phyloP scores from a whole-genome alignment of 1,139 yeast genomes.

The Yamadazyma trypodendri region DNA sequence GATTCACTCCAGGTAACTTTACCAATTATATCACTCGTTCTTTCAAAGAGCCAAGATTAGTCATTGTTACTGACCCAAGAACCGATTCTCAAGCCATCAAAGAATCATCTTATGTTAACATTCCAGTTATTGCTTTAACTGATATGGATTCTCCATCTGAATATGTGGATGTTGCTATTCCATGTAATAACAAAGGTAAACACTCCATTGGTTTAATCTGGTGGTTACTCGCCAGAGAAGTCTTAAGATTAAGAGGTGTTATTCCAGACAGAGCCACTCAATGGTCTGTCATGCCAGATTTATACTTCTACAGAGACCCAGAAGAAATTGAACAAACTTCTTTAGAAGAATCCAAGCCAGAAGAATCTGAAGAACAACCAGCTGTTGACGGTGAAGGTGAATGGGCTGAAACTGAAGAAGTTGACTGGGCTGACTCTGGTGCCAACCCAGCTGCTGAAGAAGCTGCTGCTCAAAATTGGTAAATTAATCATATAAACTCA shows the following conservation, averaged over 20 bases:
- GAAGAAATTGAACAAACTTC: slow-evolving; percentile 94
- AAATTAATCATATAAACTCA: slow-evolving; percentile 19
- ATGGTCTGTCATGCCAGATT: slow-evolving; percentile 99
- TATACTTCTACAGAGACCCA: slow-evolving; percentile 99
- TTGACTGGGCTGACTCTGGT: slow-evolving; percentile 61
- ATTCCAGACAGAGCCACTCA: slow-evolving; percentile 94
- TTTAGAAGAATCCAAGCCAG: slow-evolving; percentile 62
- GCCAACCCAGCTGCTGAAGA: slow-evolving; percentile 74
- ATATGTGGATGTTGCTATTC: slow-evolving; percentile 99
- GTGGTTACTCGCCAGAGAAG: slow-evolving; percentile 99
- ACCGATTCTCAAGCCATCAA: slow-evolving; percentile 99
- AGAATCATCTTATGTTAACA: slow-evolving; percentile 99
- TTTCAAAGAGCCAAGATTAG: slow-evolving; percentile 99
- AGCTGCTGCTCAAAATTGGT: slow-evolving; percentile 67
- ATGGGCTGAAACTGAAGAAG: slow-evolving; percentile 61
- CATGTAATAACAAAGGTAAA: slow-evolving; percentile 99
- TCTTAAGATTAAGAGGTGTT: slow-evolving; percentile 98
- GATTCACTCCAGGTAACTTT: slow-evolving; percentile 99
- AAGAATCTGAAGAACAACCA: slow-evolving; percentile 50
- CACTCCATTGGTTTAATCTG: slow-evolving; percentile 99
- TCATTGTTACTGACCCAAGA: slow-evolving; percentile 99
- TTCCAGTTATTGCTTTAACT: slow-evolving; percentile 98
- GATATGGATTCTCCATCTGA: slow-evolving; percentile 99
- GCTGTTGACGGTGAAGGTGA: slow-evolving; percentile 49
- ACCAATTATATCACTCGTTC: slow-evolving; percentile 99